Evolutionary conservation across 768 basidiomycete species (phyloP).

Genomic region (Suillus tomentosus): DNA sequence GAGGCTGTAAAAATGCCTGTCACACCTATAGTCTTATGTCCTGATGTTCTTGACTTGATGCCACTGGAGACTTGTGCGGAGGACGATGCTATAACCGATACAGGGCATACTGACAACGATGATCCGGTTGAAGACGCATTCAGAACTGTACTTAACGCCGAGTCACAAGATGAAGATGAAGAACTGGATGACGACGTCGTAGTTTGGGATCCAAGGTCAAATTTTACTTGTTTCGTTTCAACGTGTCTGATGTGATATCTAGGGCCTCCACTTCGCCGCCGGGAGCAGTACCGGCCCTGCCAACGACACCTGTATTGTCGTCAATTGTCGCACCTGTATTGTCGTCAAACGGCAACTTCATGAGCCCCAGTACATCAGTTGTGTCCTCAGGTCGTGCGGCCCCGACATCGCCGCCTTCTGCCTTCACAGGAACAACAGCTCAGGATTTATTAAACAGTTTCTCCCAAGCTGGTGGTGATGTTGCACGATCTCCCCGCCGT

Average conservation of each 20-base stretch:
- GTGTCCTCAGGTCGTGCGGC: constrained; percentile 28
- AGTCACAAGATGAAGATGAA: constrained; percentile 44
- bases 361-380: constrained; percentile 2
- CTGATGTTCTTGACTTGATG: constrained; percentile 2
- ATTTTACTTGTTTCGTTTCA: constrained; percentile 1
- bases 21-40: not conserved
- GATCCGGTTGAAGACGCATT: constrained; percentile 79
- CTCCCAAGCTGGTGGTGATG: constrained; percentile 23
- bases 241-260: constrained; percentile 12
- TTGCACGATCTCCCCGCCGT: constrained; percentile 17
- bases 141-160: constrained; percentile 45
- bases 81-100: constrained; percentile 67
- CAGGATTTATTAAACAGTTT: constrained; percentile 62
- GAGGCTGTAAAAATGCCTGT: not conserved
- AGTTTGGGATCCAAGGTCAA: constrained; percentile 71
- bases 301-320: constrained; percentile 22
- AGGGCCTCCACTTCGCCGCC: constrained; percentile 26
- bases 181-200: constrained; percentile 70
- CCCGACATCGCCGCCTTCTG: constrained; percentile 23
- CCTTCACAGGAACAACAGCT: constrained; percentile 53
- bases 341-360: constrained; percentile 12
- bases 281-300: constrained; percentile 17
- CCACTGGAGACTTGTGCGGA: constrained; percentile 35
- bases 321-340: constrained; percentile 20
- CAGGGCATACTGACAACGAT: constrained; percentile 72